phyloP scores from a whole-genome alignment of 2,329 filamentous ascomycete genomes.

The Claviceps maximensis region DNA sequence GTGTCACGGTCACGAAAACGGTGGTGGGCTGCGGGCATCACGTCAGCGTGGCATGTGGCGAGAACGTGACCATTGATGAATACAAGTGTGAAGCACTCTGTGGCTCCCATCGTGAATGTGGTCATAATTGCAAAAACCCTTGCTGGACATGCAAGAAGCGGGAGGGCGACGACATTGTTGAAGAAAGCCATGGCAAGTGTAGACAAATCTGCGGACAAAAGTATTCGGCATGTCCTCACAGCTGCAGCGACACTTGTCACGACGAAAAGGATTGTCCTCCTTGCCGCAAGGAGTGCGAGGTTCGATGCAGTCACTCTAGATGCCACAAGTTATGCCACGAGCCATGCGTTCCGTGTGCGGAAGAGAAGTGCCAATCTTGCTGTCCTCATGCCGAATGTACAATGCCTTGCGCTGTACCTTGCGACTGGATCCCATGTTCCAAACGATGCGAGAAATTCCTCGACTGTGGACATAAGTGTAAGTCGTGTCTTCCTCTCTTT shows the following conservation, averaged over 20 bases:
- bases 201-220: constrained; percentile 32
- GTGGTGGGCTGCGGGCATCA: constrained; percentile 44
- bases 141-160: constrained; percentile 37
- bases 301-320: constrained; percentile 40
- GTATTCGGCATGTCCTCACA: constrained; percentile 43
- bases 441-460: constrained; percentile 40
- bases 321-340: constrained; percentile 45
- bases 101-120: constrained; percentile 33
- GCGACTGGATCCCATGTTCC: constrained; percentile 52
- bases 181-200: constrained; percentile 34
- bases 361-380: constrained; percentile 35
- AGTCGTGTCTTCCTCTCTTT: neutral
- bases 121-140: constrained; percentile 38
- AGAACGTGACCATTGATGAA: constrained; percentile 24
- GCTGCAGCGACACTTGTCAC: constrained; percentile 41
- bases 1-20: constrained; percentile 26
- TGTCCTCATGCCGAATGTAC: constrained; percentile 40
- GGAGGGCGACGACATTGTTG: constrained; percentile 15
- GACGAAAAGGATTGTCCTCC: constrained; percentile 29
- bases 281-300: constrained; percentile 38
- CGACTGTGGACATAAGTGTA: constrained; percentile 47
- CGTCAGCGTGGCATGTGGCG: constrained; percentile 34
- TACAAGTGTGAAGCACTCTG: constrained; percentile 40
- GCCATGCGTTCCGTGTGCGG: constrained; percentile 48
- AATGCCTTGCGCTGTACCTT: constrained; percentile 54